Evolutionary conservation across 1,284 basidiomycete genomes (phyloP).

Genomic region (Wolfiporia cocos): DNA sequence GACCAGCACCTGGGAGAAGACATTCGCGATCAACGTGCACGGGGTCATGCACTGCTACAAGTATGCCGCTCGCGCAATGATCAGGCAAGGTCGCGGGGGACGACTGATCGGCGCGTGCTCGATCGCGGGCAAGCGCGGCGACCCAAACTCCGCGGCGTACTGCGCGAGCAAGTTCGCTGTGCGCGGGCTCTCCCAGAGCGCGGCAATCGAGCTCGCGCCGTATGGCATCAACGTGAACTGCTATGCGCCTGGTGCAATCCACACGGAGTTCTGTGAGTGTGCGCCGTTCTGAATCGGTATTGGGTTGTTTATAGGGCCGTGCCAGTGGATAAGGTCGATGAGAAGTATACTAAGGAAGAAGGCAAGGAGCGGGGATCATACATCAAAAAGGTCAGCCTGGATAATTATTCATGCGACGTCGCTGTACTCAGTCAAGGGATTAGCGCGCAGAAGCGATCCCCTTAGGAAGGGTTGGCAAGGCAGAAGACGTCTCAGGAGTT

Average conservation of each 20-base stretch:
- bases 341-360: conserved; percentile 5
- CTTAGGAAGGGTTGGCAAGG: conserved; percentile 18
- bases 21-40: conserved; percentile 25
- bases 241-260: conserved; percentile 17
- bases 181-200: conserved; percentile 18
- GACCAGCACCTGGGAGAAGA: conserved; percentile 12
- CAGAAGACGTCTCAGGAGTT: conserved; percentile 29
- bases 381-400: conserved; percentile 3
- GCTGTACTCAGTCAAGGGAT: conserved; percentile 2
- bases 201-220: conserved; percentile 17
- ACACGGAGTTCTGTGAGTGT: conserved; percentile 15
- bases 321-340: conserved; percentile 6
- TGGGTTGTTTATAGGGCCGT: not conserved
- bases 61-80: conserved; percentile 27
- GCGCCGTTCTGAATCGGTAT: not conserved
- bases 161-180: conserved; percentile 19
- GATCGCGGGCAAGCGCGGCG: conserved; percentile 15
- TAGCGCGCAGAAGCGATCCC: conserved; percentile 7
- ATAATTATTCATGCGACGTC: not conserved
- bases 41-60: conserved; percentile 29
- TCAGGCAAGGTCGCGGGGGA: conserved; percentile 28
- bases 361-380: conserved; percentile 3
- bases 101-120: conserved; percentile 24
- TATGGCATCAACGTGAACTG: conserved; percentile 19
- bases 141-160: conserved; percentile 13